A percentile compares a stretch with the other conserved stretches of the same genome.
Evolutionary conservation across 225 moss, liverwort and hornwort genomes (phyloP).

Genomic region (Ulota crispa): DNA sequence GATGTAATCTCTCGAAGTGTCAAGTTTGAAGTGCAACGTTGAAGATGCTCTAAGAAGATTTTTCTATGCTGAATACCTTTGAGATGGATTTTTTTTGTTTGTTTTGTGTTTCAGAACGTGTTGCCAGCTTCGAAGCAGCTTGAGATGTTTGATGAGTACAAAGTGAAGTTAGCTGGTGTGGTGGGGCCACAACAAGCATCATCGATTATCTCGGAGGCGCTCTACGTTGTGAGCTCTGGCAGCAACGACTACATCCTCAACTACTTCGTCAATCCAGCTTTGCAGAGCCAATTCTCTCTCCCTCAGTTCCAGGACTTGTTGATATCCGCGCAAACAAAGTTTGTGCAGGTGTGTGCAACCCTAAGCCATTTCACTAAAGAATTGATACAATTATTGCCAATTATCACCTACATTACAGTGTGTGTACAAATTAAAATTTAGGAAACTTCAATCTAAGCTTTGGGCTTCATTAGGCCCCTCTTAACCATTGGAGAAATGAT

Average conservation of each 20-base stretch:
- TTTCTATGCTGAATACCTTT: neutral
- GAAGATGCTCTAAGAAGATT: no score
- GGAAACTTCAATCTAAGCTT: no score
- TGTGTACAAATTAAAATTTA: no score
- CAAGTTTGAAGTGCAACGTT: no score
- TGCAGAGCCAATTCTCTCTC: conserved; percentile 24
- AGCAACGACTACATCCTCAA: conserved; percentile 45
- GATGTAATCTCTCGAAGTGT: no score
- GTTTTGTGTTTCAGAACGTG: conserved; percentile 24
- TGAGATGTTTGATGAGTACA: conserved; percentile 39
- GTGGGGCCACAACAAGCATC: conserved; percentile 22
- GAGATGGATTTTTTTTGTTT: neutral
- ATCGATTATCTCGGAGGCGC: conserved; percentile 25
- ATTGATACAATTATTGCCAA: no score
- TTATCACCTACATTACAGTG: no score
- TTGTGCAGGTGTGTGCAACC: neutral
- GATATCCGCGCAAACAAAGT: conserved; percentile 18
- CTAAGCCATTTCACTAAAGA: no score
- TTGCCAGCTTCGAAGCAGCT: conserved; percentile 34
- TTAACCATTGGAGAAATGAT: no score
- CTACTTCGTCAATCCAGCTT: conserved; percentile 30
- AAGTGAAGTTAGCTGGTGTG: conserved; percentile 21
- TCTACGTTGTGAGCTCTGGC: conserved; percentile 30
- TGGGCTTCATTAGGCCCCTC: no score
- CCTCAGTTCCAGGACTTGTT: conserved; percentile 20